Conservation (phyloP, 2,329 filamentous ascomycete species). For the Xylariaceae sp. region DNA sequence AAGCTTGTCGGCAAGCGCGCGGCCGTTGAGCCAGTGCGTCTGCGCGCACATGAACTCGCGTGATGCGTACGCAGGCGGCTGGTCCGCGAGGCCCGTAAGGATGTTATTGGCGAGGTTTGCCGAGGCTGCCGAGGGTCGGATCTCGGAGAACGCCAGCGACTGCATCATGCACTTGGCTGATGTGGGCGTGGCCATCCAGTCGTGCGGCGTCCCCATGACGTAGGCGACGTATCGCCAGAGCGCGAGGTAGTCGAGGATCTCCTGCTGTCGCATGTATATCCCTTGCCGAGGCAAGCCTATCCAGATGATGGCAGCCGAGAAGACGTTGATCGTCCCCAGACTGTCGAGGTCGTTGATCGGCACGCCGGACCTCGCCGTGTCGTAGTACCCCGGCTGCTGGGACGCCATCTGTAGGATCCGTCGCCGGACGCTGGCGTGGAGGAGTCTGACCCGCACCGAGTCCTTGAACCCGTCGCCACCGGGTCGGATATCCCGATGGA, state of each 20-base stretch:
- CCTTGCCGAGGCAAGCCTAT: slow-evolving; percentile 63
- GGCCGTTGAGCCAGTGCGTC: slow-evolving; percentile 65
- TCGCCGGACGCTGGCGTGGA: slow-evolving; percentile 62
- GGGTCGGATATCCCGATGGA: slow-evolving; percentile 62
- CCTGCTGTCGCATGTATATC: slow-evolving; percentile 55
- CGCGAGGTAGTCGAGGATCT: slow-evolving; percentile 65
- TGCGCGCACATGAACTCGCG: slow-evolving; percentile 62
- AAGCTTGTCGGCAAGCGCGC: slow-evolving; percentile 54
- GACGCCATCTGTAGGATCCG: slow-evolving; percentile 56
- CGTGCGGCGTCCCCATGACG: slow-evolving; percentile 62
- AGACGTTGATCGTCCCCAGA: slow-evolving; percentile 65
- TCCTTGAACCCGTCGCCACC: slow-evolving; percentile 61
- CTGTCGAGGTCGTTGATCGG: slow-evolving; percentile 73
- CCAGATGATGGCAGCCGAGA: slow-evolving; percentile 63
- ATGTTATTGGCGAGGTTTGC: slow-evolving; percentile 68
- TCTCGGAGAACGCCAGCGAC: slow-evolving; percentile 58
- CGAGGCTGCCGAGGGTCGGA: slow-evolving; percentile 58
- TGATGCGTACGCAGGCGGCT: slow-evolving; percentile 60
- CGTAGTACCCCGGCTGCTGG: slow-evolving; percentile 57
- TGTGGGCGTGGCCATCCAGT: slow-evolving; percentile 50
- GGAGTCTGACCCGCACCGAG: slow-evolving; percentile 60
- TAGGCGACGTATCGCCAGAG: slow-evolving; percentile 72
- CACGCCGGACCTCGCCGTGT: slow-evolving; percentile 51
- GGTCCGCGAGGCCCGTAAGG: slow-evolving; percentile 59
- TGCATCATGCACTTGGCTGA: slow-evolving; percentile 61